Base-by-base conservation (phyloP, 352 stramenopile genomes). In the Pythium aristosporum region DNA sequence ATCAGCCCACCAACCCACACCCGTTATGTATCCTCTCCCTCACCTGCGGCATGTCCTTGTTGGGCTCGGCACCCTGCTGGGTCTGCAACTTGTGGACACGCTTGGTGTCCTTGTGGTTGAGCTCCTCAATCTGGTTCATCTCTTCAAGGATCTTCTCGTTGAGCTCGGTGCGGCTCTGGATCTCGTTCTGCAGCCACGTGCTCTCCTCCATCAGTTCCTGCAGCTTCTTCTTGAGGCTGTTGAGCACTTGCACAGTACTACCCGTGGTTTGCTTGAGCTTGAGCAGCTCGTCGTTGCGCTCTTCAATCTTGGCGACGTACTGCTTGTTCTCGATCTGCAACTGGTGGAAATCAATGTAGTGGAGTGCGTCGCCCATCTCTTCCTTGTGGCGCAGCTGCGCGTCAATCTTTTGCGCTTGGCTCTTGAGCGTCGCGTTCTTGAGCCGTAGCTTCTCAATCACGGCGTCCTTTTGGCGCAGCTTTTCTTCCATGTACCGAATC, bases 311-410 rank as follows among this genome's bases (percentile, higher is more conserved):
- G 53, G 83, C 80, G 9, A 98, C 79, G 76, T 98, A 98, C 74
- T 98, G 93, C 59, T 98, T 98, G 81, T 98, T 98, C 71, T 98
- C 94, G 52, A 98, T 98, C 76, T 98, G 94, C 12, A 98, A 77
- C 60, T 96, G 88, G 69, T 98, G 94, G 54, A 98, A 98, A 53
- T 98, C 94, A 47, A 98, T 98, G 75, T 98, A 98, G 66, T 98
- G 93, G 8, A 98, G 77, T 10, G 91, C 90, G 58, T 98, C 94
- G 20, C 94, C 92, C 87, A 98, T 97, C 46, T 98, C 94, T 73
- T 98, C 92, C 65, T 98, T 98, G 72, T 98, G 90, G 41, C 86
- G 82, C 15, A 98, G 75, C 71, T 96, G 89, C 12, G 80, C 75
- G 53, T 97, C 89, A 50, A 96, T 93, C 77, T 98, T 98, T 56